These are phyloP conservation scores for Ottelia alismoides DNA, from an alignment of 106 monocot genomes.

Conservation along the genomic window DNA sequence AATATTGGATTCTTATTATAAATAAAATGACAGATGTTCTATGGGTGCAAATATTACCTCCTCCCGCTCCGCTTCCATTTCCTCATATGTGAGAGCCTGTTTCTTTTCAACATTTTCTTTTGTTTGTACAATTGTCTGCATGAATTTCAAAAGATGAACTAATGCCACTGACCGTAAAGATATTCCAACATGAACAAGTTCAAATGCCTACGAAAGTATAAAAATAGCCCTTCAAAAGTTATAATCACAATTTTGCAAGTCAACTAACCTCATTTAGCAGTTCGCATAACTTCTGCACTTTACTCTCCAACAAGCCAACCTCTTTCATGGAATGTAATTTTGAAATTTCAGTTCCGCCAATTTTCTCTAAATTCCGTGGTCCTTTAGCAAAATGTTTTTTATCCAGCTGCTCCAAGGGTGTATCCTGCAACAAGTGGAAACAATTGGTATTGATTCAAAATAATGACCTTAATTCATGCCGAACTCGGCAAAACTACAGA, in stretches of 20 bases:
- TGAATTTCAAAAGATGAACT: too few species aligned
- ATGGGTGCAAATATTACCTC: too few species aligned
- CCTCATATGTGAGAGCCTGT: conserved; percentile 90
- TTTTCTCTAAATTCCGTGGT: conserved; percentile 28
- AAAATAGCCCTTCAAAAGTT: too few species aligned
- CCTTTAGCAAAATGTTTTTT: conserved; percentile 95
- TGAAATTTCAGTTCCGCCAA: conserved; percentile 17
- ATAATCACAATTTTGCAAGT: too few species aligned
- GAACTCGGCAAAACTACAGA: too few species aligned
- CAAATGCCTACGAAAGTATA: too few species aligned
- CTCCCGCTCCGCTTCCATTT: conserved; percentile 98
- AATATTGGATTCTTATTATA: too few species aligned
- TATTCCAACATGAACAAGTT: too few species aligned
- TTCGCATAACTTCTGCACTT: conserved; percentile 74
- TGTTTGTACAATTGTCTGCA: conserved; percentile 67
- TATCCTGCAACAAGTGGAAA: conserved; percentile 65
- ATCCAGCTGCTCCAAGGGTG: conserved; percentile 79
- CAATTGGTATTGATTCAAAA: too few species aligned
- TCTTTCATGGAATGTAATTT: conserved; percentile 31
- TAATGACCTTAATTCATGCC: too few species aligned
- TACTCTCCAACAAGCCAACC: conserved; percentile 75
- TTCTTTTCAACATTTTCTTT: conserved; percentile 97
- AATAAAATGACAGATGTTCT: too few species aligned
- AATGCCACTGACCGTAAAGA: too few species aligned
- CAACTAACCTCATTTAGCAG: conserved; percentile 66